These are phyloP conservation scores for Arctium minus DNA, from an alignment of 129 eudicot species.

Conservation along the genomic window DNA sequence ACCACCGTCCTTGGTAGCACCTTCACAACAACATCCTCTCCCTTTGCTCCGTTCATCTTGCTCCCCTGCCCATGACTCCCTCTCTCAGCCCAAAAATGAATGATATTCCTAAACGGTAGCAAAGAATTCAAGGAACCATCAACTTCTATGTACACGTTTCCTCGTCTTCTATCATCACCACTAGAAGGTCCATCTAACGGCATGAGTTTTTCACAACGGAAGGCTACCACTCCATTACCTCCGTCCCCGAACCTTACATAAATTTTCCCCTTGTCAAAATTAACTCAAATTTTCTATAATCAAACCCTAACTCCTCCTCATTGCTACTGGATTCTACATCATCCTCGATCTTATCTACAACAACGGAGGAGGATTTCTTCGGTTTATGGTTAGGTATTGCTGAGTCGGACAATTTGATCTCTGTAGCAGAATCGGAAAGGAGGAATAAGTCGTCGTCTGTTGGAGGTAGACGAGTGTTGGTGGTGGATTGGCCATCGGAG, in stretches of 20 bases:
- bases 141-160: constrained; percentile 78
- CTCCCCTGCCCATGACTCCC: constrained; percentile 86
- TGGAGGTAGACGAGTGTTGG: constrained; percentile 87
- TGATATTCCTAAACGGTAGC: constrained; percentile 75
- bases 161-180: constrained; percentile 96
- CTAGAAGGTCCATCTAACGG: constrained; percentile 95
- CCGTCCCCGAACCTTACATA: constrained; percentile 85
- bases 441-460: constrained; percentile 45
- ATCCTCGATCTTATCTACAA: not conserved
- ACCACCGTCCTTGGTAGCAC: constrained; percentile 92
- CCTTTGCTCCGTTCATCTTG: constrained; percentile 74
- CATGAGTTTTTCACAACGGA: constrained; percentile 85
- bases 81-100: constrained; percentile 78
- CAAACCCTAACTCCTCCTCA: constrained; percentile 34
- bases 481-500: constrained; percentile 75
- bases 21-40: constrained; percentile 77
- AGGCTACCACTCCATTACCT: constrained; percentile 87
- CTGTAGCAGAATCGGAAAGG: constrained; percentile 22
- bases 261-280: constrained; percentile 84
- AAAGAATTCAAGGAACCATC: constrained; percentile 74
- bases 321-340: not conserved
- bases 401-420: constrained; percentile 49
- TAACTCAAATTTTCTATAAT: constrained; percentile 49
- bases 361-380: not conserved
- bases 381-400: not conserved